A percentile compares a stretch with the other conserved stretches of the same genome.
phyloP scores from a whole-genome alignment of 2,329 filamentous ascomycete species.

The Aspergillus carbonarius region DNA sequence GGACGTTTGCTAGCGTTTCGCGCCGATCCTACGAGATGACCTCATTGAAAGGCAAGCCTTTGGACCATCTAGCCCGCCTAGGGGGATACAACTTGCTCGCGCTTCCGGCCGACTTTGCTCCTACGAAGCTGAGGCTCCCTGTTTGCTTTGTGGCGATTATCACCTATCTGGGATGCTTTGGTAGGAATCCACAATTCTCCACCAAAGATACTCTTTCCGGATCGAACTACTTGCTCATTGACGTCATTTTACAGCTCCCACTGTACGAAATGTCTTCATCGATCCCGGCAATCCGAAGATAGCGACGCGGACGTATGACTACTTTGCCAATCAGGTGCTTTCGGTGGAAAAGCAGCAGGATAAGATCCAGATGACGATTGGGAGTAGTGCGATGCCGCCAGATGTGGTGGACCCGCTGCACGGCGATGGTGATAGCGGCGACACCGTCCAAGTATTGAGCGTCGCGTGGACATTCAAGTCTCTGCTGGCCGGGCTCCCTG shows the following conservation, averaged over 20 bases:
- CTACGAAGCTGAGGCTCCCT: constrained; percentile 41
- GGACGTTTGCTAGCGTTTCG: constrained; percentile 37
- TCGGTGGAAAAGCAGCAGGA: constrained; percentile 34
- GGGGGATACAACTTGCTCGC: constrained; percentile 43
- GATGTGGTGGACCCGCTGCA: constrained; percentile 16
- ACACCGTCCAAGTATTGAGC: constrained; percentile 14
- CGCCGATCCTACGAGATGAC: constrained; percentile 29
- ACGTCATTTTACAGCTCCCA: constrained; percentile 25
- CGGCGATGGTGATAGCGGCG: constrained; percentile 11
- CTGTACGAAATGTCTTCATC: constrained; percentile 34
- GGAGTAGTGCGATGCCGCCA: constrained; percentile 33
- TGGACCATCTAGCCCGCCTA: constrained; percentile 45
- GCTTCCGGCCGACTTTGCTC: constrained; percentile 38
- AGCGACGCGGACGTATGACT: constrained; percentile 39
- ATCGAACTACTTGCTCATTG: constrained; percentile 10
- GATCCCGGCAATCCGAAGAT: constrained; percentile 35
- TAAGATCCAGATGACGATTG: constrained; percentile 36
- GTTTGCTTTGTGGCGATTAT: constrained; percentile 46
- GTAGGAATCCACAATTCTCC: constrained; percentile 26
- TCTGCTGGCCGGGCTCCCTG: constrained; percentile 38
- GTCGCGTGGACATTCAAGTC: constrained; percentile 38
- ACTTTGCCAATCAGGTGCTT: constrained; percentile 42
- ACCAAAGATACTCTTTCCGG: constrained; percentile 7
- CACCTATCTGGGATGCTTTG: constrained; percentile 36
- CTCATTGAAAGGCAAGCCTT: constrained; percentile 35